These are phyloP conservation scores for Ganoderma multipileum DNA, from an alignment of 1,284 basidiomycete species.

Conservation along the genomic window DNA sequence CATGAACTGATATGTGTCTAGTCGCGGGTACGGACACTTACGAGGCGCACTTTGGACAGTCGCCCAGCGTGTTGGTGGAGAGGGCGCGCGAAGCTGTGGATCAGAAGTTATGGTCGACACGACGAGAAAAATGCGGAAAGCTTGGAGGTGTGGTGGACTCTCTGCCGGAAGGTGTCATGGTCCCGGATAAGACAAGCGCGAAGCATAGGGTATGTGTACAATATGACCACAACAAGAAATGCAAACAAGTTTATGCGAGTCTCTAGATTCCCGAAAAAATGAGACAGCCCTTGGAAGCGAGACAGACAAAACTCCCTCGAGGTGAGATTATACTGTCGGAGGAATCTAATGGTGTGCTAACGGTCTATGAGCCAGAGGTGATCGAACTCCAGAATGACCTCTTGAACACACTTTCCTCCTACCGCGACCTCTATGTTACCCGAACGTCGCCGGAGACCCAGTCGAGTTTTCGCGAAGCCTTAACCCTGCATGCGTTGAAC, in stretches of 20 bases:
- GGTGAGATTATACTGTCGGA: conserved; percentile 46
- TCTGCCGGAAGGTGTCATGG: conserved; percentile 50
- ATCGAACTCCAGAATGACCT: conserved; percentile 68
- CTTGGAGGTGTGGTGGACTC: conserved; percentile 64
- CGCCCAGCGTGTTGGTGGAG: conserved; percentile 55
- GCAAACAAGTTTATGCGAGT: neutral
- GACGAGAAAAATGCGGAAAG: conserved; percentile 48
- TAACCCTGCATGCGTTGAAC: conserved; percentile 81
- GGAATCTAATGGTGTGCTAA: conserved; percentile 8
- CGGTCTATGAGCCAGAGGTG: conserved; percentile 48
- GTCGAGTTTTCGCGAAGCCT: conserved; percentile 65
- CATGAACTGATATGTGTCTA: neutral
- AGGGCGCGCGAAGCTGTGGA: conserved; percentile 56
- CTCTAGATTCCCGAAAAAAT: conserved; percentile 69
- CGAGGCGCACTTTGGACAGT: conserved; percentile 71
- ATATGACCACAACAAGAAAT: no score
- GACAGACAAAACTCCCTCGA: conserved; percentile 58
- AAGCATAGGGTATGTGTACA: conserved; percentile 23
- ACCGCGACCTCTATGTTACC: conserved; percentile 80
- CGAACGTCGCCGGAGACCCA: conserved; percentile 62
- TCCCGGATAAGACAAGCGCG: conserved; percentile 12
- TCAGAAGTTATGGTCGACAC: conserved; percentile 54
- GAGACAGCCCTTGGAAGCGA: conserved; percentile 57
- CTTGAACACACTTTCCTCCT: conserved; percentile 66
- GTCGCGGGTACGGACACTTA: conserved; percentile 49